These are phyloP conservation scores for Chrysoporthe deuterocubensis DNA, from an alignment of 2,329 filamentous ascomycete genomes.

Conservation along the genomic window DNA sequence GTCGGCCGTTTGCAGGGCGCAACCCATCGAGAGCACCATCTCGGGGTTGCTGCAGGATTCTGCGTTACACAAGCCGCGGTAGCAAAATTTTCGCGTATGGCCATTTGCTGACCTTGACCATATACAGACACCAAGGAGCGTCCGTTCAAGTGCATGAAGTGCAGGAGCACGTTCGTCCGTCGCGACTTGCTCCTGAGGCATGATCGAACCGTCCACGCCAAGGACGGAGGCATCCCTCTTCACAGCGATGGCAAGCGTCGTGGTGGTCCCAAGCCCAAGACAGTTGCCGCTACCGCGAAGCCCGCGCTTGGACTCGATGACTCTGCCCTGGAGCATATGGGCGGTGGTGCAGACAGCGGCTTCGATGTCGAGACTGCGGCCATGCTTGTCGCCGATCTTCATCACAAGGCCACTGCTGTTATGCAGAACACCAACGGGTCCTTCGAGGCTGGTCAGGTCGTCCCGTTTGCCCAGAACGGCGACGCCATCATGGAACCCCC, in stretches of 20 bases:
- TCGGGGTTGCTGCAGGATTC: neutral
- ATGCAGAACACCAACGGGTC: slow-evolving; percentile 63
- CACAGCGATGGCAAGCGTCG: slow-evolving; percentile 94
- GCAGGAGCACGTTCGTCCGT: slow-evolving; percentile 96
- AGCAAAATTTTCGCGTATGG: neutral
- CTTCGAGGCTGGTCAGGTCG: slow-evolving; percentile 62
- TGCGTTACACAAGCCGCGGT: slow-evolving; percentile 20
- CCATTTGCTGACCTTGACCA: slow-evolving; percentile 13
- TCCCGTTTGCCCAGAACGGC: slow-evolving; percentile 74
- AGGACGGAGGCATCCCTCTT: slow-evolving; percentile 91
- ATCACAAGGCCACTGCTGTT: slow-evolving; percentile 85
- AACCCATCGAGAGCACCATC: neutral
- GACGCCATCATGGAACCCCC: slow-evolving; percentile 73
- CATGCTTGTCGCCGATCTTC: slow-evolving; percentile 97
- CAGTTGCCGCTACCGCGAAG: slow-evolving; percentile 62
- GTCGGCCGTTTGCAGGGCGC: slow-evolving; percentile 14
- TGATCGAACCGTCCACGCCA: slow-evolving; percentile 97
- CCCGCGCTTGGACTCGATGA: slow-evolving; percentile 77
- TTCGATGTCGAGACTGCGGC: slow-evolving; percentile 94
- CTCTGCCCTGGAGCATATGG: slow-evolving; percentile 87
- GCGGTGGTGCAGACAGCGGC: slow-evolving; percentile 85
- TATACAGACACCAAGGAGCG: slow-evolving; percentile 91
- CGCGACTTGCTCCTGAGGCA: slow-evolving; percentile 95
- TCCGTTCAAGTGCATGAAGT: slow-evolving; percentile 98
- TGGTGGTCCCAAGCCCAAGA: slow-evolving; percentile 69